phyloP scores from a whole-genome alignment of 306 rosid species.

The Medicago ruthenica region DNA sequence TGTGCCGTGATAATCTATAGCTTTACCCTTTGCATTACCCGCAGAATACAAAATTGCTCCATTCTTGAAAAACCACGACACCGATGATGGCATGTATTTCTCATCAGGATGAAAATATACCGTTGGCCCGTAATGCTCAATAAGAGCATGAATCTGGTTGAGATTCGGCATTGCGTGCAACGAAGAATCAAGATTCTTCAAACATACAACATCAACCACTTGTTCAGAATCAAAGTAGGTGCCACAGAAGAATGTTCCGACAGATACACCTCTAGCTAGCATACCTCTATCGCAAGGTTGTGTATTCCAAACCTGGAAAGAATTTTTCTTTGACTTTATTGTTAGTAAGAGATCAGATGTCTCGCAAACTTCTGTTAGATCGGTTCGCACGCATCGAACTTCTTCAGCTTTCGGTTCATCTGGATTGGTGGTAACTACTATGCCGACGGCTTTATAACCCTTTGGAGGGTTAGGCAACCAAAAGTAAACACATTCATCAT shows the following conservation, averaged over 20 bases:
- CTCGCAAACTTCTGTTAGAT: constrained; percentile 87
- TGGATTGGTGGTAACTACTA: constrained; percentile 61
- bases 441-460: constrained; percentile 85
- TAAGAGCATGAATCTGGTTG: constrained; percentile 80
- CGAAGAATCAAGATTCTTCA: constrained; percentile 71
- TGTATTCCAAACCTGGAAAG: constrained; percentile 71
- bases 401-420: constrained; percentile 67
- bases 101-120: constrained; percentile 88
- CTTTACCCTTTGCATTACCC: constrained; percentile 42
- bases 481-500: constrained; percentile 67
- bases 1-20: constrained; percentile 61
- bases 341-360: constrained; percentile 51
- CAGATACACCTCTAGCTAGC: constrained; percentile 67
- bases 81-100: constrained; percentile 87
- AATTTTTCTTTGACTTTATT: constrained; percentile 49
- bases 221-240: constrained; percentile 50
- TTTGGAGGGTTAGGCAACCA: constrained; percentile 89
- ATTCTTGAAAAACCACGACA: constrained; percentile 86
- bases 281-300: constrained; percentile 77
- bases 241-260: constrained; percentile 81
- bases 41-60: constrained; percentile 66
- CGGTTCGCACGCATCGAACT: constrained; percentile 75
- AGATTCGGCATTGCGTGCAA: constrained; percentile 76
- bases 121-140: constrained; percentile 90
- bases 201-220: constrained; percentile 62